phyloP scores from a whole-genome alignment of 306 rosid genomes.

The Corylus heterophylla region DNA sequence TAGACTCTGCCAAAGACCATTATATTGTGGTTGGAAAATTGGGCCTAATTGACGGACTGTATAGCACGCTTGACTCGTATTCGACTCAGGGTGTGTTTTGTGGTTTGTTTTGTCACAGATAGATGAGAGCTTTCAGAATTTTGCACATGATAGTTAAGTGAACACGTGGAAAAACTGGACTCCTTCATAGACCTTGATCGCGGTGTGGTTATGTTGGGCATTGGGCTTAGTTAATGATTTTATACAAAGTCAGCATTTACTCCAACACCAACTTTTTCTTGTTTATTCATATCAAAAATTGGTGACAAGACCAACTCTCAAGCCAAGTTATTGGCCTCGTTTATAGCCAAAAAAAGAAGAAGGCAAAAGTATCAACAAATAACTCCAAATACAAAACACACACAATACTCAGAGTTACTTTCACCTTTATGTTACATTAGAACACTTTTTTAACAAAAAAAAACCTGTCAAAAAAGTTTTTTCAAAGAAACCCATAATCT shows the following conservation, averaged over 20 bases:
- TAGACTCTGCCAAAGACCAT: background rate
- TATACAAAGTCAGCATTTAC: background rate
- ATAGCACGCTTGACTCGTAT: no score
- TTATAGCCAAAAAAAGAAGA: background rate
- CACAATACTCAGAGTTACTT: no score
- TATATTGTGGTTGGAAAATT: background rate
- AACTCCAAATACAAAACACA: no score
- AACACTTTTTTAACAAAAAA: no score
- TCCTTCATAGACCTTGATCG: background rate
- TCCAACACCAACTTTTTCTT: background rate
- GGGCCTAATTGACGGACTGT: background rate
- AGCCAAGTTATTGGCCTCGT: background rate
- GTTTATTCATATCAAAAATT: background rate
- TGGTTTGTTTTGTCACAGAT: background rate
- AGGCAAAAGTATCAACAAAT: no score
- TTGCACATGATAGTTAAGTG: background rate
- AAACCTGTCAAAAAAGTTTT: no score
- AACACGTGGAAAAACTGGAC: background rate
- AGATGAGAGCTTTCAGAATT: background rate
- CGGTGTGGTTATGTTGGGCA: background rate
- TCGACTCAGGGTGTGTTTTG: background rate
- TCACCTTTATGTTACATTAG: no score
- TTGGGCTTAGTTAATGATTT: background rate
- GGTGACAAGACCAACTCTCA: slow-evolving; percentile 1
- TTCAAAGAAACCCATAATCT: background rate